Conservation (phyloP, 2,329 filamentous ascomycete genomes). For the Diaporthe sp. region DNA sequence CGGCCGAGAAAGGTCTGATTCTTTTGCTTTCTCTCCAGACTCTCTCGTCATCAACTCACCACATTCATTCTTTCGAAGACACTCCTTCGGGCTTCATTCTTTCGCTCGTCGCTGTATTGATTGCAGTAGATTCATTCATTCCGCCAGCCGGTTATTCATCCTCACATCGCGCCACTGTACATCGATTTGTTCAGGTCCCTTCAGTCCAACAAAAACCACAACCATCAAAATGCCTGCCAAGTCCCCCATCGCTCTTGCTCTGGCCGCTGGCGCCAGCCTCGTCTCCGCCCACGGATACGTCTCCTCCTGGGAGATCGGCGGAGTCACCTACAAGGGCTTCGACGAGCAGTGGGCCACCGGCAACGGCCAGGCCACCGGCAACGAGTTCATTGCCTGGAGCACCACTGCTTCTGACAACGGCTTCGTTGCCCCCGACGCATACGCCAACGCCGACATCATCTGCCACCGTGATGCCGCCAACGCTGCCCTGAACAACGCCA, state of each 20-base stretch:
- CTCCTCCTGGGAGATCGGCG: slow-evolving; percentile 42
- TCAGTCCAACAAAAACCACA: slow-evolving; percentile 16
- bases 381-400: slow-evolving; percentile 35
- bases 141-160: slow-evolving; percentile 32
- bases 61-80: slow-evolving; percentile 34
- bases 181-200: slow-evolving; percentile 28
- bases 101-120: slow-evolving; percentile 36
- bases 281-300: slow-evolving; percentile 46
- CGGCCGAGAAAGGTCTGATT: slow-evolving; percentile 6
- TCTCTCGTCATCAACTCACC: slow-evolving; percentile 31
- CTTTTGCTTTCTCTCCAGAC: slow-evolving; percentile 8
- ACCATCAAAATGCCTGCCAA: slow-evolving; percentile 31
- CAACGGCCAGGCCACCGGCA: slow-evolving; percentile 28
- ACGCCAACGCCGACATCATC: slow-evolving; percentile 49
- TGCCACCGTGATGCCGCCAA: slow-evolving; percentile 47
- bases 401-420: slow-evolving; percentile 47
- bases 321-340: slow-evolving; percentile 42
- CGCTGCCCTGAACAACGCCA: slow-evolving; percentile 46
- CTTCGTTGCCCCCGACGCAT: slow-evolving; percentile 51
- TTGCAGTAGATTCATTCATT: slow-evolving; percentile 33
- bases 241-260: slow-evolving; percentile 26
- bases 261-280: slow-evolving; percentile 37
- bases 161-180: slow-evolving; percentile 19
- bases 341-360: slow-evolving; percentile 33
- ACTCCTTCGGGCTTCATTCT: slow-evolving; percentile 33